Evolutionary conservation across 2,329 filamentous ascomycete species (phyloP), one percentile per base, ranked within the genome.

Genomic region (Penicillium thymicola): DNA sequence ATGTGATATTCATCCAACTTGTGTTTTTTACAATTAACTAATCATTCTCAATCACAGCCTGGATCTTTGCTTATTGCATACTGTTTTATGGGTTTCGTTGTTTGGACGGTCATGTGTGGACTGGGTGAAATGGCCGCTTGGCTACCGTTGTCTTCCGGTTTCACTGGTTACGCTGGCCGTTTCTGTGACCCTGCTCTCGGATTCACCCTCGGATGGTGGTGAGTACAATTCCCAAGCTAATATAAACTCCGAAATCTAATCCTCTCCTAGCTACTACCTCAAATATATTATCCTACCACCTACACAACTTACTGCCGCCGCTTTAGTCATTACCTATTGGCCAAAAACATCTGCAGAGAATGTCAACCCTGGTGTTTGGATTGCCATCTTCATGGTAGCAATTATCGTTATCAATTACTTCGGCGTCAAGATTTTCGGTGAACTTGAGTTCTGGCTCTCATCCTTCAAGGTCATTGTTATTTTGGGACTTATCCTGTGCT

Each of bases 361-460:
- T 54, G 47, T 62, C 14, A 44, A 50, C 27, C 28, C 34, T 0
- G 41, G 41, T 40, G 48, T 54, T 9, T 41, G 21, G 32, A 32
- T 45, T 23, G 38, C 42, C 45, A 38, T 56, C 11, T 48, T 49
- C 40, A 42, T 47, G 40, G 37, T 47, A 49, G 44, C 50, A 14
- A 37, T 48, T 18, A 79, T 78, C 32, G 52, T 76, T 3, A 78
- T 91, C 73, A 92, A 92, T 64, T 64, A 89, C 42, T 75, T 90
- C 51, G 85, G 85, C 0, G 87, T 90, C 16, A 79, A 84, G 59
- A 87, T 79, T 76, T 90, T 88, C 55, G 87, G 87, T 40, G 87
- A 89, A 71, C 81, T 84, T 0, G 89, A 67, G 27, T 67, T 67
- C n/a, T 67, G 64, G 63, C 71, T 87, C 10, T 57, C 62, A 13